A percentile compares a stretch with the other conserved stretches of the same genome.
Conservation (phyloP, 306 rosid species). For the Cercis canadensis region DNA sequence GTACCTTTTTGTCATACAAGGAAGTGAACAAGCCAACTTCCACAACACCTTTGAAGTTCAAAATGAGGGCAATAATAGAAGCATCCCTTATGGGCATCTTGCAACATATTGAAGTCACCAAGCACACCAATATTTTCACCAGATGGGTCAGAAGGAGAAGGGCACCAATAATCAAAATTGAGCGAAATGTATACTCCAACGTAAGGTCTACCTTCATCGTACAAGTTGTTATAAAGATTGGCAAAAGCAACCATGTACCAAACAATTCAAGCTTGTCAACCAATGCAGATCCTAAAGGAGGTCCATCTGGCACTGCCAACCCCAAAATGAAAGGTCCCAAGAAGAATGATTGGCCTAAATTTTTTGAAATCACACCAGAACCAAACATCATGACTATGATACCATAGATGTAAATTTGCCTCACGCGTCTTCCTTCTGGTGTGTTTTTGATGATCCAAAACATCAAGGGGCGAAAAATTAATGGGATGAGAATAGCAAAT, state of each 20-base stretch:
- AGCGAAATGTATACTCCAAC: fast-evolving
- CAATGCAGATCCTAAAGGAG: slow-evolving; percentile 49
- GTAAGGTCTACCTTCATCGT: slow-evolving; percentile 41
- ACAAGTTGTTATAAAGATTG: slow-evolving; percentile 43
- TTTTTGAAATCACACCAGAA: not conserved
- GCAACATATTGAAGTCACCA: slow-evolving; percentile 29
- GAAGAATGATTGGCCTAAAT: not conserved
- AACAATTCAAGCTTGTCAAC: slow-evolving; percentile 37
- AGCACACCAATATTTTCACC: slow-evolving; percentile 28
- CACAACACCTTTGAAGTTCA: slow-evolving; percentile 56
- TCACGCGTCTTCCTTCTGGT: slow-evolving; percentile 43
- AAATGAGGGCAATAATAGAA: slow-evolving; percentile 47
- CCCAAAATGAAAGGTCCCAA: slow-evolving; percentile 53
- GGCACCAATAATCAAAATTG: not conserved
- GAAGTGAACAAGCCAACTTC: slow-evolving; percentile 26
- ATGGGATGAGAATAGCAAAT: not conserved
- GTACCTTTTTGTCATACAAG: slow-evolving; percentile 32
- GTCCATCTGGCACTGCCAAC: slow-evolving; percentile 53
- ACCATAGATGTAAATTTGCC: not conserved
- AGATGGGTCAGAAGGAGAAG: slow-evolving; percentile 4
- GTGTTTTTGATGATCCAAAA: slow-evolving; percentile 37
- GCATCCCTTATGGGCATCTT: slow-evolving; percentile 52
- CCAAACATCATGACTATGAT: slow-evolving; percentile 21
- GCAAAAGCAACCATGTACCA: slow-evolving; percentile 35
- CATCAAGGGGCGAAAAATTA: slow-evolving; percentile 35